Evolutionary conservation across 768 basidiomycete species (phyloP), one percentile per base, ranked within the genome.

Genomic region (Mycena amicta): DNA sequence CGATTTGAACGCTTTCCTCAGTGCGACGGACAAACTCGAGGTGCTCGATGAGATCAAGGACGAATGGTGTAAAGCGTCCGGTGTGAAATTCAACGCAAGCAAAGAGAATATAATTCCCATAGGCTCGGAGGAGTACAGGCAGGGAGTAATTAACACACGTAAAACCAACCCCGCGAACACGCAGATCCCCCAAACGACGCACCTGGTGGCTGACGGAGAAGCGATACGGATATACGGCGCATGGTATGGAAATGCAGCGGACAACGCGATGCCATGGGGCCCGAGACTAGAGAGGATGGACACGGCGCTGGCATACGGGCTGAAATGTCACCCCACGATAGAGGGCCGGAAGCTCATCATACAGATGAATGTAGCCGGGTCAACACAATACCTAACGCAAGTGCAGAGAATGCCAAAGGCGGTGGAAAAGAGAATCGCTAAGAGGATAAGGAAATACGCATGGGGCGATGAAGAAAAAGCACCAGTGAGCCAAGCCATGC

Each of bases 71-170:
- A 37, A n/a, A 0, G 75, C 70, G 15, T 73, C 74, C 13, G 63
- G 69, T 0, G 79, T 77, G 0, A 76, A 74, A 50, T 82, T 81
- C 60, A 82, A 80, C 50, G 53, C 62, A 0, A 50, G 56, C 0
- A 82, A 82, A 61, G 80, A 77, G 0, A 18, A 51, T 30, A 49
- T 58, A 1, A 58, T 58, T 1, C 57, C 45, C 2, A 49, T 58
- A 0, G 57, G 57, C 1, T 13, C 52, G 4, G 39, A 49, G 4
- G 18, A n/a, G 0, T 53, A 58, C 45, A 23, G 57, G 1, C 15
- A 22, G 0, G 16, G 23, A 43, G 39, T 57, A 0, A 57, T 57
- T 2, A 23, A 23, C 3, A 22, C 40, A 2, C 20, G 56, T 0
- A 31, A 27, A 8, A 37, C 33, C 41, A 51, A 3, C 39, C 27